Conservation (phyloP, 495 filamentous ascomycete species). For the Penicillium verhagenii region DNA sequence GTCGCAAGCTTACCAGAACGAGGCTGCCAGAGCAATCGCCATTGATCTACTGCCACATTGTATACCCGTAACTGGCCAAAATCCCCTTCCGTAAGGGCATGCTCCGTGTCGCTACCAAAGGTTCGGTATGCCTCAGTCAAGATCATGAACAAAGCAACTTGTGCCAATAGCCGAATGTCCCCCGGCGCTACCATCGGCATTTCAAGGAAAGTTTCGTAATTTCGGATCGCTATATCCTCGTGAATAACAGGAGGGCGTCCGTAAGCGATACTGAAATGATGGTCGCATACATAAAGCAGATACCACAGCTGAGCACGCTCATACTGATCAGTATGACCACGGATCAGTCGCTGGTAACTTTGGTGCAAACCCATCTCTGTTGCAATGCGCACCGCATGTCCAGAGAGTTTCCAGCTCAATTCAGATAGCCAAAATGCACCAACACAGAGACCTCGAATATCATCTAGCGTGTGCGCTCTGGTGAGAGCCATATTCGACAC, state of each 20-base stretch:
- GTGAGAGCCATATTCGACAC: constrained; percentile 54
- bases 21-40: constrained; percentile 56
- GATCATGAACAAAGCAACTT: constrained; percentile 58
- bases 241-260: constrained; percentile 54
- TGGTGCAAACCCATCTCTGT: constrained; percentile 53
- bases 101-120: constrained; percentile 56
- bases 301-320: constrained; percentile 51
- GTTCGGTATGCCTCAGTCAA: constrained; percentile 56
- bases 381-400: constrained; percentile 53
- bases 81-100: constrained; percentile 51
- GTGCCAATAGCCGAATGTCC: constrained; percentile 54
- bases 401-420: constrained; percentile 54
- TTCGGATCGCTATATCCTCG: constrained; percentile 51
- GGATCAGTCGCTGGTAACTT: constrained; percentile 49
- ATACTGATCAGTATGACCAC: constrained; percentile 48
- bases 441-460: constrained; percentile 51
- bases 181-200: constrained; percentile 46
- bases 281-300: constrained; percentile 55
- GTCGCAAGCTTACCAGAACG: constrained; percentile 52
- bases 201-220: constrained; percentile 52
- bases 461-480: constrained; percentile 48
- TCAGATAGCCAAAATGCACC: constrained; percentile 56
- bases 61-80: constrained; percentile 51
- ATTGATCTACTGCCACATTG: constrained; percentile 56
- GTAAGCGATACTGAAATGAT: constrained; percentile 56